phyloP scores from a whole-genome alignment of 202 grass and related monocot species.

The Panicum virgatum region DNA sequence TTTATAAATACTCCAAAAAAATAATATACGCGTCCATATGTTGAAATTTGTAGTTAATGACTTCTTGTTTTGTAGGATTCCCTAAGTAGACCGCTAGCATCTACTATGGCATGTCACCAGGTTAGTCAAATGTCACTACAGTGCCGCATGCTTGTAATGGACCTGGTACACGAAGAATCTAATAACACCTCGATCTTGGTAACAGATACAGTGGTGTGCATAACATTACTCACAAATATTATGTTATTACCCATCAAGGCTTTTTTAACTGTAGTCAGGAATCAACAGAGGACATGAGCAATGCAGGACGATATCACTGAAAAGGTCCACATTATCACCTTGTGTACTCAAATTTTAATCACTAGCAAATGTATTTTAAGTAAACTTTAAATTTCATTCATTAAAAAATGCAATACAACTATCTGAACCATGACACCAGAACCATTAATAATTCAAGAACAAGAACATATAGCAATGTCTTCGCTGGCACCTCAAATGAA shows the following conservation, averaged over 20 bases:
- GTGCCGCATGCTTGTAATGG: neutral
- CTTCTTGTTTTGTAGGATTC: neutral
- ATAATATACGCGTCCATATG: neutral
- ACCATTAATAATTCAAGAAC: neutral
- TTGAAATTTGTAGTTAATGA: neutral
- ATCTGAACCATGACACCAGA: neutral
- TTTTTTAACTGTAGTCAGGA: neutral
- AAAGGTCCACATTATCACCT: neutral
- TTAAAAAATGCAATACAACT: neutral
- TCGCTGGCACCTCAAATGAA: neutral
- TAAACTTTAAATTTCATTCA: neutral
- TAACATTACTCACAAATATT: neutral
- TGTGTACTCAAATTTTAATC: neutral
- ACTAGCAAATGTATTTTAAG: neutral
- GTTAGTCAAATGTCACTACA: neutral
- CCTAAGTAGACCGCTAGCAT: neutral
- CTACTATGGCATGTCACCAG: neutral
- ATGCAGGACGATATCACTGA: slow-evolving; percentile 12
- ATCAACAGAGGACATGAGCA: neutral
- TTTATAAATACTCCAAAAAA: slow-evolving; percentile 5
- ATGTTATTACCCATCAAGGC: neutral
- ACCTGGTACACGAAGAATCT: neutral
- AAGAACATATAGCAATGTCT: neutral
- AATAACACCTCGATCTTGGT: neutral
- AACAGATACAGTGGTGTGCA: slow-evolving; percentile 8